phyloP scores from a whole-genome alignment of 2,329 filamentous ascomycete species.

The Dactylella cylindrospora region DNA sequence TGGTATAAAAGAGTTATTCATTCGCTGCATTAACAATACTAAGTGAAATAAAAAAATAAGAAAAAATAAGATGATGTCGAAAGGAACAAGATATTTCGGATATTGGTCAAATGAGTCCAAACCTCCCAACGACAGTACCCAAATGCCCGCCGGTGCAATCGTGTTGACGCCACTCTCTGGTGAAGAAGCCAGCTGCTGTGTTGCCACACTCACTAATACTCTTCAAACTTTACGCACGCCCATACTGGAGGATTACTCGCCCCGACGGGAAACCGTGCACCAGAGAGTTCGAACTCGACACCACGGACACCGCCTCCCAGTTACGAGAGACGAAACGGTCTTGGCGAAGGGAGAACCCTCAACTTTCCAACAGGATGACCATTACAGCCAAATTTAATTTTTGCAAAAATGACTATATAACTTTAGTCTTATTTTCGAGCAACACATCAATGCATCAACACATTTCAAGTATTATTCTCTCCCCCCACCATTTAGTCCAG shows the following conservation, averaged over 20 bases:
- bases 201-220: slow-evolving; percentile 44
- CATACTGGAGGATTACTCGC: slow-evolving; percentile 37
- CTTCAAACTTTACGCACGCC: slow-evolving; percentile 43
- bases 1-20: no score
- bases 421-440: no score
- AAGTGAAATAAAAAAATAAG: slow-evolving; percentile 20
- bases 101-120: slow-evolving; percentile 32
- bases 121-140: slow-evolving; percentile 34
- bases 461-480: no score
- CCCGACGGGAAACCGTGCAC: slow-evolving; percentile 43
- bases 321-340: slow-evolving; percentile 30
- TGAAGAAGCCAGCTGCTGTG: slow-evolving; percentile 43
- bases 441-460: no score
- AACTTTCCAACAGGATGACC: slow-evolving; percentile 42
- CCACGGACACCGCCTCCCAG: slow-evolving; percentile 30
- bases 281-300: slow-evolving; percentile 45
- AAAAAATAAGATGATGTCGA: slow-evolving; percentile 30
- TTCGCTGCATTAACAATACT: no score
- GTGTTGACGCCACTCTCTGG: slow-evolving; percentile 45
- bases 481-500: no score
- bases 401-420: slow-evolving; percentile 5
- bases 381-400: slow-evolving; percentile 31
- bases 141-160: slow-evolving; percentile 43
- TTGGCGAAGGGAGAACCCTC: slow-evolving; percentile 44
- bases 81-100: no score